phyloP scores from a whole-genome alignment of 106 monocot species.

The Apostasia ramifera region DNA sequence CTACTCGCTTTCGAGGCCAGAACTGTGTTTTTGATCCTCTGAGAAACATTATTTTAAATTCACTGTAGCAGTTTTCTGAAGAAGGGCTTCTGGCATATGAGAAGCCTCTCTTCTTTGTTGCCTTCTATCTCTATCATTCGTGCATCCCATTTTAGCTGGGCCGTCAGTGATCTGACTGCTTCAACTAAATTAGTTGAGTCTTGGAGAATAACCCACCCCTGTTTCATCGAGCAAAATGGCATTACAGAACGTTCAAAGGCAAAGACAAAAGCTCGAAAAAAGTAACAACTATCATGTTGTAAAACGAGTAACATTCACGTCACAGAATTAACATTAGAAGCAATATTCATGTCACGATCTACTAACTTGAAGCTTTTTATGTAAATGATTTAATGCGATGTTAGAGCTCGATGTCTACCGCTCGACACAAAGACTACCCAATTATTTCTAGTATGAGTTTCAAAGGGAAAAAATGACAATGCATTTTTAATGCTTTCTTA shows the following conservation, averaged over 20 bases:
- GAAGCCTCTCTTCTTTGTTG: slow-evolving; percentile 55
- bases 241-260: neutral
- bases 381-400: no score
- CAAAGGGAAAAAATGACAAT: no score
- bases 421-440: no score
- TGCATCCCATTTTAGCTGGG: slow-evolving; percentile 72
- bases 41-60: slow-evolving; percentile 1
- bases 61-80: slow-evolving; percentile 46
- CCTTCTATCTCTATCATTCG: slow-evolving; percentile 45
- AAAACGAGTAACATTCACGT: no score
- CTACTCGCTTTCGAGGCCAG: neutral
- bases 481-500: no score
- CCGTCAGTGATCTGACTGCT: slow-evolving; percentile 35
- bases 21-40: neutral
- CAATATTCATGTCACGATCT: no score
- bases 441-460: no score
- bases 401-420: no score
- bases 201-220: slow-evolving; percentile 81
- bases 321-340: no score
- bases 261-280: neutral
- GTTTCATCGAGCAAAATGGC: slow-evolving; percentile 2
- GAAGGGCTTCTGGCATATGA: slow-evolving; percentile 84
- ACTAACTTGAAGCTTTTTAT: no score
- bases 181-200: slow-evolving; percentile 47
- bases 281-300: neutral